Evolutionary conservation across 306 rosid species (phyloP).

Genomic region (Sicyos edulis): DNA sequence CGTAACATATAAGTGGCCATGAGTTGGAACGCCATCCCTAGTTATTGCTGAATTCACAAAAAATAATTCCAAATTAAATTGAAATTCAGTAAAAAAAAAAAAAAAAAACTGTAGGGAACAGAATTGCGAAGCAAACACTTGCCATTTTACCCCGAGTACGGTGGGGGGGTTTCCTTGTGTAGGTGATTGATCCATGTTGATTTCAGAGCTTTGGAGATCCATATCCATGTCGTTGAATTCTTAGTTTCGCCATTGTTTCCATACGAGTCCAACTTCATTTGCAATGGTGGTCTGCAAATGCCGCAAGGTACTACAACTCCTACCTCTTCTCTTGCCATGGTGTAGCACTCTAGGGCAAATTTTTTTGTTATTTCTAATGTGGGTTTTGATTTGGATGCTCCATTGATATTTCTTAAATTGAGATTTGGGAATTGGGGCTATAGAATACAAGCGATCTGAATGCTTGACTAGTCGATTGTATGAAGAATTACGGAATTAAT

Average conservation of each 20-base stretch:
- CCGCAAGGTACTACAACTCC: constrained; percentile 59
- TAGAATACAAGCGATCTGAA: constrained; percentile 8
- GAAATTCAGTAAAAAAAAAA: background rate
- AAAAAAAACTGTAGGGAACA: background rate
- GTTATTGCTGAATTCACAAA: too few relatives aligned
- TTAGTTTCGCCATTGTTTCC: constrained; percentile 1
- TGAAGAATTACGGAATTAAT: background rate
- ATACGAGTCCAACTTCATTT: constrained; percentile 11
- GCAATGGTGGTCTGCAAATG: constrained; percentile 99
- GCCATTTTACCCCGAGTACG: background rate
- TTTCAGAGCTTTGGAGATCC: constrained; percentile 5
- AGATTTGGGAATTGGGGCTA: constrained; percentile 37
- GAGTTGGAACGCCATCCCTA: too few relatives aligned
- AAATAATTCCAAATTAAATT: background rate
- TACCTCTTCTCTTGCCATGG: background rate
- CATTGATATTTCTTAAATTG: constrained; percentile 19
- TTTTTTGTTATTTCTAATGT: constrained; percentile 22
- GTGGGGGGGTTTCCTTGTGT: constrained; percentile 13
- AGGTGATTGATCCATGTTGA: background rate
- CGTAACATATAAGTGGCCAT: too few relatives aligned
- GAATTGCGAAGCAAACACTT: constrained; percentile 9
- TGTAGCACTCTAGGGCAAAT: background rate
- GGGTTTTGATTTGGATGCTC: constrained; percentile 23
- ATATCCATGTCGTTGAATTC: constrained; percentile 2
- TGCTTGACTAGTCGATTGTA: constrained; percentile 22